These are phyloP conservation scores for Sparassis latifolia DNA, from an alignment of 1,284 basidiomycete genomes.

Conservation along the genomic window DNA sequence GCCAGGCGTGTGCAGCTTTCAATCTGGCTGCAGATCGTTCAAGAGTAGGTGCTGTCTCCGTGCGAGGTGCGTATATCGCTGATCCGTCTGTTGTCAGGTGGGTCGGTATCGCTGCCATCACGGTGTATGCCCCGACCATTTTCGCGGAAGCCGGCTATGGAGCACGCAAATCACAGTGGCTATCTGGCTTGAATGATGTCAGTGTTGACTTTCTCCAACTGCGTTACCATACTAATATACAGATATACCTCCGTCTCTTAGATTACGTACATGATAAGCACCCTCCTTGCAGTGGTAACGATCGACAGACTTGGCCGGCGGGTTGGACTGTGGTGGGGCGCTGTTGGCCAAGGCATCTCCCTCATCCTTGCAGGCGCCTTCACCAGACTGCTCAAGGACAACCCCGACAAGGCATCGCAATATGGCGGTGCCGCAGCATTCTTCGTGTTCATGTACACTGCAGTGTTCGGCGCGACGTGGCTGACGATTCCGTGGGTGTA, in stretches of 20 bases:
- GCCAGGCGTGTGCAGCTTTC: slow-evolving; percentile 41
- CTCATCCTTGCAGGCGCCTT: slow-evolving; percentile 42
- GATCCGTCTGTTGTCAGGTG: slow-evolving; percentile 21
- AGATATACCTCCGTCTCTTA: slow-evolving; percentile 8
- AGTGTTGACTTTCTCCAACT: slow-evolving; percentile 6
- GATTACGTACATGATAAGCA: slow-evolving; percentile 42
- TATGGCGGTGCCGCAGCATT: slow-evolving; percentile 43
- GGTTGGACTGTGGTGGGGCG: slow-evolving; percentile 40
- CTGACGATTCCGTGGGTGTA: slow-evolving; percentile 48
- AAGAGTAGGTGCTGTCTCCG: slow-evolving; percentile 27
- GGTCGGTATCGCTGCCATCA: slow-evolving; percentile 47
- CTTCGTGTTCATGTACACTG: slow-evolving; percentile 44
- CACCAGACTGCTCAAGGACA: slow-evolving; percentile 34
- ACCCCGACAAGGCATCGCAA: slow-evolving; percentile 34
- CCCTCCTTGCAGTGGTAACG: slow-evolving; percentile 38
- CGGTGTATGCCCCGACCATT: slow-evolving; percentile 44
- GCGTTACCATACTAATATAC: too few species aligned
- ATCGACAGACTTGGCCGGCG: slow-evolving; percentile 44
- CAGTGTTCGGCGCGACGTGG: slow-evolving; percentile 47
- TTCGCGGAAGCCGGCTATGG: slow-evolving; percentile 41
- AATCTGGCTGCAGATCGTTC: slow-evolving; percentile 45
- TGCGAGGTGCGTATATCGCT: neutral
- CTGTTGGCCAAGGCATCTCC: slow-evolving; percentile 29
- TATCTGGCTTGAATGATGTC: slow-evolving; percentile 42
- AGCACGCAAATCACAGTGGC: slow-evolving; percentile 39